Percentiles rank a stretch among this genome's conserved stretches.
phyloP scores from a whole-genome alignment of 2,329 filamentous ascomycete genomes.

The Sodiomyces alkalinus region DNA sequence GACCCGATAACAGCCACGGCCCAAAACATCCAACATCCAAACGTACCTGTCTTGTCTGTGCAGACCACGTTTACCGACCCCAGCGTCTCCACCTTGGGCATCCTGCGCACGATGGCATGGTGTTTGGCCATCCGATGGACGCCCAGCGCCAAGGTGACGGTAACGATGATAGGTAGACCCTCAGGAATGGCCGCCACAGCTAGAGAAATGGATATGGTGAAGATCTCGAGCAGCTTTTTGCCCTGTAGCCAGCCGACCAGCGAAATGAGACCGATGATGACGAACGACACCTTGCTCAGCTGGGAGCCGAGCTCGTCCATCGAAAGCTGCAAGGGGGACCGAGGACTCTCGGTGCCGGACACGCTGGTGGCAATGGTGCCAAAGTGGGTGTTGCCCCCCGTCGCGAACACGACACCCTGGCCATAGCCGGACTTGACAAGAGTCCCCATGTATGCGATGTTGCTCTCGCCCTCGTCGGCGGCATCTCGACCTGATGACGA shows the following conservation, averaged over 20 bases:
- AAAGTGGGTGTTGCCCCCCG: conserved; percentile 85
- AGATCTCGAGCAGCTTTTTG: conserved; percentile 81
- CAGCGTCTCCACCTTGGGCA: conserved; percentile 93
- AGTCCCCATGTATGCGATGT: conserved; percentile 97
- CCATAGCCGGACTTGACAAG: conserved; percentile 89
- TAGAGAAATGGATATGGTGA: conserved; percentile 92
- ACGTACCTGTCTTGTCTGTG: conserved; percentile 80
- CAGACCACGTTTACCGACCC: conserved; percentile 99
- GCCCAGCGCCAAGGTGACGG: conserved; percentile 84
- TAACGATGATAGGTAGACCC: conserved; percentile 94
- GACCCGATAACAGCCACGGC: no score
- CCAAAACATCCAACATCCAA: no score
- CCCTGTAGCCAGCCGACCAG: conserved; percentile 82
- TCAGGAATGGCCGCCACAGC: conserved; percentile 94
- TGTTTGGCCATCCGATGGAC: conserved; percentile 93
- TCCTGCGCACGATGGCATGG: conserved; percentile 85
- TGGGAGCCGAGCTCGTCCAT: conserved; percentile 98
- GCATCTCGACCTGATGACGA: conserved; percentile 49
- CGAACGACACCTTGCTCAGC: conserved; percentile 91
- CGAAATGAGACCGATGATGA: conserved; percentile 85
- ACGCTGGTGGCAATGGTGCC: conserved; percentile 90
- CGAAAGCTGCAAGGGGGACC: conserved; percentile 83
- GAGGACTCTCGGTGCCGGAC: conserved; percentile 85
- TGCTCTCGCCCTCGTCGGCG: conserved; percentile 59
- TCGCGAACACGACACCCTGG: conserved; percentile 93